Conservation (phyloP, 2,329 filamentous ascomycete species). For the Fusarium aywerte region DNA sequence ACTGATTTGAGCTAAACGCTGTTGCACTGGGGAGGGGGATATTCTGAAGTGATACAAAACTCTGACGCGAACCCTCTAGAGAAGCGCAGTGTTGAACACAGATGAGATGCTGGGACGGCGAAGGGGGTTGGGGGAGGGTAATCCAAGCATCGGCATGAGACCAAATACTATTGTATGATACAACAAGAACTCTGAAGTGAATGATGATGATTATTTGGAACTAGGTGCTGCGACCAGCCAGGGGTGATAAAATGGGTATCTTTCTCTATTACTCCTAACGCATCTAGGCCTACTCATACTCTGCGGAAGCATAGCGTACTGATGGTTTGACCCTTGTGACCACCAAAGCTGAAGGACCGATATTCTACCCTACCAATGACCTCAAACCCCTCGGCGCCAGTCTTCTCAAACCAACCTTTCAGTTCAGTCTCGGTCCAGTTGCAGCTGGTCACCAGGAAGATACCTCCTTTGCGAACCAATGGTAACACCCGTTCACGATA, state of each 20-base stretch:
- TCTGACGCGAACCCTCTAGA: constrained; percentile 12
- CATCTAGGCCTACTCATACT: constrained; percentile 18
- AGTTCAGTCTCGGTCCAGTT: constrained; percentile 98
- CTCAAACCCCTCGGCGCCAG: constrained; percentile 58
- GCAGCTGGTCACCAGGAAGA: constrained; percentile 91
- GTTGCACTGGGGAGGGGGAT: constrained; percentile 8
- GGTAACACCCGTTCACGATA: constrained; percentile 76
- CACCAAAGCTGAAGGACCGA: constrained; percentile 88
- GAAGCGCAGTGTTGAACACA: not conserved
- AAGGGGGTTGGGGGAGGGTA: constrained; percentile 15
- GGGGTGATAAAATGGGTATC: constrained; percentile 25
- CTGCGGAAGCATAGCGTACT: constrained; percentile 84
- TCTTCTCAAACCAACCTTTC: constrained; percentile 75
- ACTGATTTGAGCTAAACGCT: constrained; percentile 23
- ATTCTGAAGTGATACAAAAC: constrained; percentile 24
- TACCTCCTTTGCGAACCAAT: constrained; percentile 76
- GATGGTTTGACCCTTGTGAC: constrained; percentile 87
- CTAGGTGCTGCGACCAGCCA: constrained; percentile 29
- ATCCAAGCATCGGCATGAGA: constrained; percentile 31
- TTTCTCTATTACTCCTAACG: constrained; percentile 9
- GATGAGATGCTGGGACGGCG: constrained; percentile 9
- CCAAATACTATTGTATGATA: constrained; percentile 46
- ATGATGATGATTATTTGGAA: constrained; percentile 34
- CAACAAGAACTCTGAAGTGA: constrained; percentile 39
- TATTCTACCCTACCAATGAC: constrained; percentile 80